Percentiles rank a stretch among this genome's conserved stretches.
Evolutionary conservation across 1,284 basidiomycete genomes (phyloP).

Genomic region (Naganishia sp.): DNA sequence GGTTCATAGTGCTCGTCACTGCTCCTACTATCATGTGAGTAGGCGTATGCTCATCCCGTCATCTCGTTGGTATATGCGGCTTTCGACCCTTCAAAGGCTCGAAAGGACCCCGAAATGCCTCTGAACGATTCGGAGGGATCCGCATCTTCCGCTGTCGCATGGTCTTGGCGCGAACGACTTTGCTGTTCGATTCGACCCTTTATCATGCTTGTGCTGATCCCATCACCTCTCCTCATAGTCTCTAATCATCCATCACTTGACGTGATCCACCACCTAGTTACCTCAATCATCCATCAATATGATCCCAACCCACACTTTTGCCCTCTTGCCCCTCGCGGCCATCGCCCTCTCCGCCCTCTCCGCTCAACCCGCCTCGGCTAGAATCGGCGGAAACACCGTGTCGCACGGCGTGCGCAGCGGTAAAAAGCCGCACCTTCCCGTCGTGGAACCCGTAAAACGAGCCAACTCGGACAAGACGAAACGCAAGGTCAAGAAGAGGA

Average conservation of each 20-base stretch:
- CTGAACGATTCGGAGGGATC: background rate
- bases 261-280: constrained; percentile 16
- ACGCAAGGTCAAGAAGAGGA: constrained; percentile 36
- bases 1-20: constrained; percentile 1
- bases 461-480: constrained; percentile 27
- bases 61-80: background rate
- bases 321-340: constrained; percentile 23
- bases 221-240: background rate
- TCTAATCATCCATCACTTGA: constrained; percentile 21
- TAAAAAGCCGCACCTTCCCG: constrained; percentile 29
- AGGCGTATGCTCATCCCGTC: background rate
- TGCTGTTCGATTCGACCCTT: background rate
- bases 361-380: constrained; percentile 9
- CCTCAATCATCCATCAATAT: constrained; percentile 4
- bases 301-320: constrained; percentile 28
- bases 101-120: background rate
- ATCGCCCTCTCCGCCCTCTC: constrained; percentile 23
- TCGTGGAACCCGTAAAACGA: constrained; percentile 25
- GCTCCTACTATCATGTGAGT: constrained; percentile 4
- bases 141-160: too few relatives aligned
- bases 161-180: background rate
- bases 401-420: constrained; percentile 17
- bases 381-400: constrained; percentile 9
- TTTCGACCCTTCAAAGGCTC: background rate
- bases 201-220: background rate